phyloP scores from a whole-genome alignment of 768 basidiomycete genomes.

The Lactarius sanguifluus region DNA sequence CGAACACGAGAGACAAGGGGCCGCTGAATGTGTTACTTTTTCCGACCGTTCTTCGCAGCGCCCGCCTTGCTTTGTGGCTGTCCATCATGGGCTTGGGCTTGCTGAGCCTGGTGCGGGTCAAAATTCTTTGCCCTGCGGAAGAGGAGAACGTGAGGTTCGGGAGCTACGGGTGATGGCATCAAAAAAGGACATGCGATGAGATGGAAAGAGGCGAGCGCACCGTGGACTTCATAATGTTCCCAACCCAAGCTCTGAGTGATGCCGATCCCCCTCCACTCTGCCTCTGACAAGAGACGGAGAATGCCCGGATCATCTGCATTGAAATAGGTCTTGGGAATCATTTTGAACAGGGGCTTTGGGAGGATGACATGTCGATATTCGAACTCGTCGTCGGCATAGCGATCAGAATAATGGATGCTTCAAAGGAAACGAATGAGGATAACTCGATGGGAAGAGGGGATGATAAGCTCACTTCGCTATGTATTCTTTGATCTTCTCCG shows the following conservation, averaged over 20 bases:
- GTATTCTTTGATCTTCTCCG: slow-evolving; percentile 59
- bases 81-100: slow-evolving; percentile 15
- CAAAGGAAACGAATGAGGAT: slow-evolving; percentile 5
- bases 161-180: slow-evolving; percentile 49
- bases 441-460: slow-evolving; percentile 22
- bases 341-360: slow-evolving; percentile 90
- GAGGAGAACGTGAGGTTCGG: slow-evolving; percentile 91
- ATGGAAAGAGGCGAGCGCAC: slow-evolving; percentile 39
- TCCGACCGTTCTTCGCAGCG: slow-evolving; percentile 43
- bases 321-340: slow-evolving; percentile 87
- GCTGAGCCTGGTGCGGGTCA: slow-evolving; percentile 35
- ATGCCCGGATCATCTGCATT: slow-evolving; percentile 69
- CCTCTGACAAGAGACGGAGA: slow-evolving; percentile 78
- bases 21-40: slow-evolving; percentile 37
- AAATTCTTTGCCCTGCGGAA: slow-evolving; percentile 82
- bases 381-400: slow-evolving; percentile 87
- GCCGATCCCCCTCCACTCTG: slow-evolving; percentile 95
- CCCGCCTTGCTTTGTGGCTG: slow-evolving; percentile 32
- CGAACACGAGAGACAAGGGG: neutral
- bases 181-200: slow-evolving; percentile 12
- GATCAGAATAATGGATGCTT: slow-evolving; percentile 89
- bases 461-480: slow-evolving; percentile 62
- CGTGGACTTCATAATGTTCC: slow-evolving; percentile 98
- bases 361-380: slow-evolving; percentile 98
- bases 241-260: slow-evolving; percentile 95